Evolutionary conservation across 1,284 basidiomycete species (phyloP).

Genomic region (Marasmius tenuissimus): DNA sequence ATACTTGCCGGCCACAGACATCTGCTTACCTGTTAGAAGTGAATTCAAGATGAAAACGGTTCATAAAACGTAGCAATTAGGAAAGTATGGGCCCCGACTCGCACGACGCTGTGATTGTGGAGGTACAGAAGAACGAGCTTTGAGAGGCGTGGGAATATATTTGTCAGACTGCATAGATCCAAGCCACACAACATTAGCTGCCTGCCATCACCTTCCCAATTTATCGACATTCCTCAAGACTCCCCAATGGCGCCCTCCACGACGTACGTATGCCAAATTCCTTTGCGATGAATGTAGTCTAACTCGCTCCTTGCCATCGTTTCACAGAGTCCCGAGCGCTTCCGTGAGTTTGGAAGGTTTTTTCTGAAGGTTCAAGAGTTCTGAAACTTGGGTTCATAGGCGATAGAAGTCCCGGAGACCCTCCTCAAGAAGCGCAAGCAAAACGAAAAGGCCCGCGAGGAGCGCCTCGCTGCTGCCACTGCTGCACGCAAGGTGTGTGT

Average conservation of each 20-base stretch:
- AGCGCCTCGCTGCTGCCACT: constrained; percentile 83
- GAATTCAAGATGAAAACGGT: no score
- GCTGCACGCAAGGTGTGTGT: constrained; percentile 90
- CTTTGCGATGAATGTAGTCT: not conserved
- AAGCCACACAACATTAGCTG: constrained; percentile 33
- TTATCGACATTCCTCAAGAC: constrained; percentile 42
- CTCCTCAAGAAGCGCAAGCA: constrained; percentile 99
- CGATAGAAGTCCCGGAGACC: constrained; percentile 96
- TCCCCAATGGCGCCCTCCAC: constrained; percentile 64
- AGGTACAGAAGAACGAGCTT: not conserved
- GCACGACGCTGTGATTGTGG: no score
- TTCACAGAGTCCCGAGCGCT: constrained; percentile 63
- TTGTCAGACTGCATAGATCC: constrained; percentile 47
- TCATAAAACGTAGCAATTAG: no score
- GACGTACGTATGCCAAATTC: constrained; percentile 49
- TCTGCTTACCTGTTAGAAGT: no score
- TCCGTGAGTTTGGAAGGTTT: constrained; percentile 49
- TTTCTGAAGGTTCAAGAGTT: constrained; percentile 14
- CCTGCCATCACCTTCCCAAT: not conserved
- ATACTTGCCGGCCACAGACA: no score
- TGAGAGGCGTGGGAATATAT: constrained; percentile 30
- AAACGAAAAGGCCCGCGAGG: constrained; percentile 96
- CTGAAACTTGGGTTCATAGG: constrained; percentile 39
- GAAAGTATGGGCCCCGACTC: no score
- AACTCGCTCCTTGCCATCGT: constrained; percentile 15